These are phyloP conservation scores for Galerina sulciceps DNA, from an alignment of 768 basidiomycete species.

Conservation along the genomic window DNA sequence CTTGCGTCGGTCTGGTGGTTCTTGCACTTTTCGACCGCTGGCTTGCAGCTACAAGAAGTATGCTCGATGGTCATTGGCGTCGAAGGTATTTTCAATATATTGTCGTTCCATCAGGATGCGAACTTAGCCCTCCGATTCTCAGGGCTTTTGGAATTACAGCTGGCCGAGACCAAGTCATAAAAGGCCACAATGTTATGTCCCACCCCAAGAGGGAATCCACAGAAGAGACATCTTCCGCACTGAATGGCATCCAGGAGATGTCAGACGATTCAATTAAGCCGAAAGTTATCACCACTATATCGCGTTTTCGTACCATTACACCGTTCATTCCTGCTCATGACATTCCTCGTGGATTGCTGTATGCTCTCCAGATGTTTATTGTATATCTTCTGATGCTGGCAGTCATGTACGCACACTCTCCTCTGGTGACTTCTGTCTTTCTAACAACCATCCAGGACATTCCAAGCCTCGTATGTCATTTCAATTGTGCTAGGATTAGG, in stretches of 20 bases:
- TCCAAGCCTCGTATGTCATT: conserved; percentile 78
- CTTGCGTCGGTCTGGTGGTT: conserved; percentile 71
- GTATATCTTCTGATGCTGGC: conserved; percentile 79
- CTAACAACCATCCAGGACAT: conserved; percentile 62
- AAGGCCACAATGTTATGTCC: background rate
- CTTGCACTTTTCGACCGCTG: conserved; percentile 75
- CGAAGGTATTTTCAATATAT: conserved; percentile 45
- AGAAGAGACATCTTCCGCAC: background rate
- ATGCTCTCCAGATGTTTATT: conserved; percentile 64
- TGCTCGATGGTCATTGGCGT: conserved; percentile 62
- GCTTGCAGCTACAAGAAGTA: conserved; percentile 58
- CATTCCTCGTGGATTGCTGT: conserved; percentile 68
- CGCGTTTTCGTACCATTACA: conserved; percentile 42
- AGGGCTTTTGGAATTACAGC: conserved; percentile 22
- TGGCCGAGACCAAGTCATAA: conserved; percentile 15
- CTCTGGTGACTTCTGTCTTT: conserved; percentile 1
- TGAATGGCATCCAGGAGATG: conserved; percentile 3
- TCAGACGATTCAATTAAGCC: background rate
- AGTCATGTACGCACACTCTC: conserved; percentile 61
- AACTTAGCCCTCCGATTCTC: conserved; percentile 1
- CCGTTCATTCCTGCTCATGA: conserved; percentile 76
- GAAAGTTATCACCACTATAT: conserved; percentile 4
- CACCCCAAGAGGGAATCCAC: background rate
- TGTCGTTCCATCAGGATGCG: background rate
- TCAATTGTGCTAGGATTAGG: conserved; percentile 72